Percentiles rank a stretch among this genome's conserved stretches.
These are phyloP conservation scores for Fusarium xylarioides DNA, from an alignment of 2,329 filamentous ascomycete genomes.

Conservation along the genomic window DNA sequence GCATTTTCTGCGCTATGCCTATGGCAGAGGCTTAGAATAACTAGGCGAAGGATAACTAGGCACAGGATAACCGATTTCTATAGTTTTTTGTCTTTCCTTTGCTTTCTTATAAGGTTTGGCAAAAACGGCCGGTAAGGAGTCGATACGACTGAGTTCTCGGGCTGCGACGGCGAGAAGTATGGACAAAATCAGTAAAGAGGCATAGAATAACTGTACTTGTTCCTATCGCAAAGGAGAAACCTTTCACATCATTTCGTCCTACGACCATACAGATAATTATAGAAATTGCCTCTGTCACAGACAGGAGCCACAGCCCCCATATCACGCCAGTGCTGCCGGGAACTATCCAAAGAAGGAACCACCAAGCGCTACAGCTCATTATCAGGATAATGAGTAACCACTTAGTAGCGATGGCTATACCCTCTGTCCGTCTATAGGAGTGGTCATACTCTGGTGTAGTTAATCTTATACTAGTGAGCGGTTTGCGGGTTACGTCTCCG, in stretches of 20 bases:
- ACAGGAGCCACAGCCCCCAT: background rate
- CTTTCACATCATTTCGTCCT: background rate
- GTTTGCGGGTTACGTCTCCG: background rate
- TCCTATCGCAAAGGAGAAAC: background rate
- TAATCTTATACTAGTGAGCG: background rate
- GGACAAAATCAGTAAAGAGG: background rate
- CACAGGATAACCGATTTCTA: too few relatives aligned
- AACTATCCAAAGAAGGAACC: background rate
- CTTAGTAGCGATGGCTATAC: background rate
- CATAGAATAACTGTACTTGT: background rate
- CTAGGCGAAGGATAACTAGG: too few relatives aligned
- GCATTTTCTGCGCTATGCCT: too few relatives aligned
- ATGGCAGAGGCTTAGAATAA: too few relatives aligned
- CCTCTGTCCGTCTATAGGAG: background rate
- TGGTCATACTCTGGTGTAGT: background rate
- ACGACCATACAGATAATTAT: background rate
- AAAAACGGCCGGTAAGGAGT: background rate
- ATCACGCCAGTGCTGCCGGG: background rate
- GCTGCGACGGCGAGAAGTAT: background rate
- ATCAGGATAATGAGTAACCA: background rate
- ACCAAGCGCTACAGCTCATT: background rate
- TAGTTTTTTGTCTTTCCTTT: too few relatives aligned
- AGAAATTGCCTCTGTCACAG: background rate
- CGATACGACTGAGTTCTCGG: too few relatives aligned
- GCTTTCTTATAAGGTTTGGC: background rate